Base-by-base conservation (phyloP, 2,329 filamentous ascomycete species). In the Myriosclerotinia scirpicola region DNA sequence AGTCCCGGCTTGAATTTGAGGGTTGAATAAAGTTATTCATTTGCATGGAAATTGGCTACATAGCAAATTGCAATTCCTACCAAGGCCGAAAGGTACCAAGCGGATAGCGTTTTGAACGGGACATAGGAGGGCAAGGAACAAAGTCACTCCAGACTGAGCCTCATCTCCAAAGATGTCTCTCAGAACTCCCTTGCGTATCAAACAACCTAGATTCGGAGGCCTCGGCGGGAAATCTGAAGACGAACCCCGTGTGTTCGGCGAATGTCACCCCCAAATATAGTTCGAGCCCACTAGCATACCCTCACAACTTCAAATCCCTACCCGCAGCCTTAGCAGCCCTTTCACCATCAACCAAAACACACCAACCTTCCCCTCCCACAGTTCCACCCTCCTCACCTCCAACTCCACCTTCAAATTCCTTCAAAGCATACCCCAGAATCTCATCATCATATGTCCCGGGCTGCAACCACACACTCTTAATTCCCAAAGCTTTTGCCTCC, bases 391-490 rank as follows among this genome's bases (percentile, higher is more conserved):
- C 64, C 48, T 88, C 81, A 8, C 83, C 87, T 69, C 82, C 86
- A 53, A 91, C 89, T 92, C 83, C 89, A 48, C 87, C 87, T 71
- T 87, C 81, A 73, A 95, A 97, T 70, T 90, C 84, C 55, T 80
- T 80, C 68, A 83, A 81, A 3, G 91, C 92, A 77, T 85, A 93
- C 52, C 84, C 80, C 69, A 97, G 76, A 30, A 92, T 90, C 67
- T 87, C 86, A 62, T 90, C 86, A 76, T 97, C 88, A 76, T 90
- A 98, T 20, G 87, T 93, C 0, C 94, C 95, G 0, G 95, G 95
- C 80, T 98, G 95, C 71, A 98, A 80, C 90, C 92, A 97, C 6
- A 97, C 88, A 36, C 91, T 85, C 22, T 86, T 84, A 54, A 96
- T 80, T 3, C 93, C 89, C 14, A 90, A 82, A 66, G 85, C 81